Conservation (phyloP, 2,329 filamentous ascomycete genomes). For the Phaeosphaeria sp. region DNA sequence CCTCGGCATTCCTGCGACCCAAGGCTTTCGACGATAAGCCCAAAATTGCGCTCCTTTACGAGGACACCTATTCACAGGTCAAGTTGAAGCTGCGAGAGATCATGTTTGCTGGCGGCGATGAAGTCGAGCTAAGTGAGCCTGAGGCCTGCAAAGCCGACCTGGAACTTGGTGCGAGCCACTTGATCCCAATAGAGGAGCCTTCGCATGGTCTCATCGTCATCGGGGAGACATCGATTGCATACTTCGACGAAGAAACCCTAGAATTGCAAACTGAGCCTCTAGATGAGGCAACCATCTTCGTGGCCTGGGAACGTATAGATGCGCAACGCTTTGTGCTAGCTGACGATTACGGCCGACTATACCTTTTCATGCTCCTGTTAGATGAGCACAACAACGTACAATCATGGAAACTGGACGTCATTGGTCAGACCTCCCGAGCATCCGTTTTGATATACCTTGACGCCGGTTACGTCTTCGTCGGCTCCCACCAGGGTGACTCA, state of each 20-base stretch:
- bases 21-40: constrained; percentile 59
- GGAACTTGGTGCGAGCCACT: constrained; percentile 66
- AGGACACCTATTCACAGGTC: constrained; percentile 65
- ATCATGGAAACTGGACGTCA: constrained; percentile 72
- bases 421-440: constrained; percentile 77
- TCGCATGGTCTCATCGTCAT: constrained; percentile 58
- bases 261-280: constrained; percentile 70
- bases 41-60: constrained; percentile 69
- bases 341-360: constrained; percentile 87
- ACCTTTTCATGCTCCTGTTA: constrained; percentile 80
- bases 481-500: constrained; percentile 91
- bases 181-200: constrained; percentile 67
- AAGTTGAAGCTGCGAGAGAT: constrained; percentile 64
- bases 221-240: constrained; percentile 75
- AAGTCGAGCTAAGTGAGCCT: constrained; percentile 61
- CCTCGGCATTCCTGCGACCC: constrained; percentile 70
- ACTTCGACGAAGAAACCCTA: constrained; percentile 80
- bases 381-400: constrained; percentile 70
- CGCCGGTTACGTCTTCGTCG: constrained; percentile 78
- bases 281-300: constrained; percentile 80
- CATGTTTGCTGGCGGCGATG: constrained; percentile 58
- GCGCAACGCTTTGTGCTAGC: constrained; percentile 83
- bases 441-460: constrained; percentile 80
- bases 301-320: constrained; percentile 89
- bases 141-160: constrained; percentile 60